Conservation (phyloP, 2,329 filamentous ascomycete species). For the Mollisiaceae sp. region DNA sequence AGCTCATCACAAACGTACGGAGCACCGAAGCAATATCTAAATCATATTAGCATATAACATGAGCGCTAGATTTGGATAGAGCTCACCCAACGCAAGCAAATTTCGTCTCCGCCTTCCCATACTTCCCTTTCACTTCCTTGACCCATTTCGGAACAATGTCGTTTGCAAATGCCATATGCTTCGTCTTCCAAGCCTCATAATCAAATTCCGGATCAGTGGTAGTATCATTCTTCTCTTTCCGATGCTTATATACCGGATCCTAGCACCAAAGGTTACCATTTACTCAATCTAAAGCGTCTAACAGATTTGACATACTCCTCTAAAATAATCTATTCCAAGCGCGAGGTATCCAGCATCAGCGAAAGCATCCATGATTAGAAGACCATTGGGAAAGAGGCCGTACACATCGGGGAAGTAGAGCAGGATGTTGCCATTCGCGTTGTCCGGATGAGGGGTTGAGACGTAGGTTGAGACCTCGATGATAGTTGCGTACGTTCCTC, state of each 20-base stretch:
- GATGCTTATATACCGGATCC: conserved; percentile 17
- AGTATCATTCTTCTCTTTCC: background rate
- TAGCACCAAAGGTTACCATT: background rate
- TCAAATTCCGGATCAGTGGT: conserved; percentile 14
- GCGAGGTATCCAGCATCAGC: conserved; percentile 16
- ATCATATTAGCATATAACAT: background rate
- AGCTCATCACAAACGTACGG: conserved; percentile 53
- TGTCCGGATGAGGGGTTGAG: background rate
- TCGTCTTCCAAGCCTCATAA: conserved; percentile 14
- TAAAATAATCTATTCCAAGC: conserved; percentile 16
- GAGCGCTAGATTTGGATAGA: background rate
- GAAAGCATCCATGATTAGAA: conserved; percentile 18
- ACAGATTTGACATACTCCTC: background rate
- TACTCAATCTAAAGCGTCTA: background rate
- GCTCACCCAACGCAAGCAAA: conserved; percentile 18
- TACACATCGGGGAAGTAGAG: conserved; percentile 16
- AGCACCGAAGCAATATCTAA: conserved; percentile 38
- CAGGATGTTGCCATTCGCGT: conserved; percentile 12
- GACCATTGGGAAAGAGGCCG: conserved; percentile 9
- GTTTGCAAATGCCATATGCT: conserved; percentile 13
- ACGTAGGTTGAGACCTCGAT: conserved; percentile 11
- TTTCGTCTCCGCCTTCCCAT: conserved; percentile 7
- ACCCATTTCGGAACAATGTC: conserved; percentile 13
- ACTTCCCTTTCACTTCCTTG: conserved; percentile 10
- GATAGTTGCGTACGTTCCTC: background rate